phyloP scores from a whole-genome alignment of 2,329 filamentous ascomycete genomes.

The Colletotrichum nymphaeae region DNA sequence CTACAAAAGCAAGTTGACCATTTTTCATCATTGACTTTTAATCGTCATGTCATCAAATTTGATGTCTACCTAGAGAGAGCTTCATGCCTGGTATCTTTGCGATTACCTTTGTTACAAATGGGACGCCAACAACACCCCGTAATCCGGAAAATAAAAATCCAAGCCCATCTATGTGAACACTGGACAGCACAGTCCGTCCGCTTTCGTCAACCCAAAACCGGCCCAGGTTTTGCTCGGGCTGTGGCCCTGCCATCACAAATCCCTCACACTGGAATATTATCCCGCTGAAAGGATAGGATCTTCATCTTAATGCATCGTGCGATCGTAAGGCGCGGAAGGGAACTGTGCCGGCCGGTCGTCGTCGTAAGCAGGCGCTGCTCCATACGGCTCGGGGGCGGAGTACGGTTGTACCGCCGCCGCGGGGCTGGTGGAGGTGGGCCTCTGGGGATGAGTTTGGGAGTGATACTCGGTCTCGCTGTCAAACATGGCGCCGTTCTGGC shows the following conservation, averaged over 20 bases:
- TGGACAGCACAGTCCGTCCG: slow-evolving; percentile 8
- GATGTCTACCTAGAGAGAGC: slow-evolving; percentile 33
- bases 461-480: slow-evolving; percentile 63
- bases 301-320: slow-evolving; percentile 39
- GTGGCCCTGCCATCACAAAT: slow-evolving; percentile 5
- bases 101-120: slow-evolving; percentile 39
- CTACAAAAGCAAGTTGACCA: not conserved
- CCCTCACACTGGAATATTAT: not conserved
- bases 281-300: not conserved
- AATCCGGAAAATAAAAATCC: slow-evolving; percentile 26
- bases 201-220: not conserved
- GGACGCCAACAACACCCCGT: slow-evolving; percentile 41
- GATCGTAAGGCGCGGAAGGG: slow-evolving; percentile 68
- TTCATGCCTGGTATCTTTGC: slow-evolving; percentile 36
- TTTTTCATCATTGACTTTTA: not conserved
- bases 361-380: slow-evolving; percentile 49
- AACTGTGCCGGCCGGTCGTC: slow-evolving; percentile 63
- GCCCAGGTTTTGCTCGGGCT: not conserved
- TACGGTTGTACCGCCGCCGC: slow-evolving; percentile 42
- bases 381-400: slow-evolving; percentile 42
- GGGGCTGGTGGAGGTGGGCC: slow-evolving; percentile 44
- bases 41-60: slow-evolving; percentile 31
- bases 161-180: slow-evolving; percentile 32
- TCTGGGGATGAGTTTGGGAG: slow-evolving; percentile 51
- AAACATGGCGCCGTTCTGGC: slow-evolving; percentile 55